Conservation (phyloP, 2,329 filamentous ascomycete genomes). For the Pseudogymnoascus sp. region DNA sequence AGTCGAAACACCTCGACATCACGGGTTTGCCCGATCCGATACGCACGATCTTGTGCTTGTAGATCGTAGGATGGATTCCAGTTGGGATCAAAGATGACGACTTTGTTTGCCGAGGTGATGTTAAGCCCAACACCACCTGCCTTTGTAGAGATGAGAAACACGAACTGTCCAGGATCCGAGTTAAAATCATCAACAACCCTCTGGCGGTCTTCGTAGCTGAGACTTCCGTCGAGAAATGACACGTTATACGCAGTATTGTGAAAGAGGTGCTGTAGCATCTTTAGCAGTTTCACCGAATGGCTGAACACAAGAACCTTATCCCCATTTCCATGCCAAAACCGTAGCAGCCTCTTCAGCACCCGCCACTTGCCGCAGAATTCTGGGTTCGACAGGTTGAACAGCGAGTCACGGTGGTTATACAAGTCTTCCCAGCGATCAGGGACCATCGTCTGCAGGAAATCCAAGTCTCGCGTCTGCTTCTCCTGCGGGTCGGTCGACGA, state of each 20-base stretch:
- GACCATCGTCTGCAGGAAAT: conserved; percentile 63
- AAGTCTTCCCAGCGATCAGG: conserved; percentile 68
- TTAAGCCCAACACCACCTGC: conserved; percentile 92
- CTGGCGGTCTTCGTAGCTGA: conserved; percentile 76
- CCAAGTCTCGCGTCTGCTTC: conserved; percentile 70
- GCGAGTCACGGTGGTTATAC: conserved; percentile 66
- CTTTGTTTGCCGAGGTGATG: conserved; percentile 96
- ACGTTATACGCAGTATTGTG: conserved; percentile 83
- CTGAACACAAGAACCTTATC: conserved; percentile 96
- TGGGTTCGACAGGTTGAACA: conserved; percentile 73
- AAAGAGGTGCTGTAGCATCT: conserved; percentile 78
- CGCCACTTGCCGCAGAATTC: conserved; percentile 98
- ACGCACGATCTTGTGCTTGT: conserved; percentile 92
- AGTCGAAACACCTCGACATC: conserved; percentile 95
- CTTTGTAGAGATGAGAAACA: conserved; percentile 90
- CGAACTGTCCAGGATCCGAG: conserved; percentile 75
- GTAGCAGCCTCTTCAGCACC: conserved; percentile 74
- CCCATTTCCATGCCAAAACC: conserved; percentile 80
- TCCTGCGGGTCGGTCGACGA: conserved; percentile 52
- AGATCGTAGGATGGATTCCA: conserved; percentile 96
- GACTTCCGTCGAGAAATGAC: conserved; percentile 79
- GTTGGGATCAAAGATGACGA: conserved; percentile 92
- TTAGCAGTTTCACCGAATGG: conserved; percentile 77
- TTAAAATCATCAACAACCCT: conserved; percentile 86
- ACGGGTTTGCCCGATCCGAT: conserved; percentile 84